Base-by-base conservation (phyloP, 345 rosid genomes). In the Adansonia digitata region DNA sequence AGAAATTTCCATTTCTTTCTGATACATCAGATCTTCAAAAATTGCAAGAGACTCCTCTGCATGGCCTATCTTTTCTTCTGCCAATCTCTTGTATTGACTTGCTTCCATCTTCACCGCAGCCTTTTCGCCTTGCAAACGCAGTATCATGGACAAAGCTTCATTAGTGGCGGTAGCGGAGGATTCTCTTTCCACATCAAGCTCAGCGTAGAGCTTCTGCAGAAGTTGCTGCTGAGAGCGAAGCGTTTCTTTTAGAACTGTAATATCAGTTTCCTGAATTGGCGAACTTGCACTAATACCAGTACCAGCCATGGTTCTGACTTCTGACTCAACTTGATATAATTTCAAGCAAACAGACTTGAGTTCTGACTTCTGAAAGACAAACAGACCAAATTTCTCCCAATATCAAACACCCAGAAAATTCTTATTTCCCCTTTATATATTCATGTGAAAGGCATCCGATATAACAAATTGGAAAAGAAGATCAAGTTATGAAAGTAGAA, bases 141-240 rank as follows among this genome's bases (percentile, higher is more conserved):
- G 77, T 7, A 94, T 94, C 98, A 92, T 91, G 0, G 97, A 90
- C 26, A 94, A 77, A 18, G 98, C 95, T 55, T 94, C 98, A 22
- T 86, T 88, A 2, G 93, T 86, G 1, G 98, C 98, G 0, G 89
- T 77, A 1, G 92, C 76, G 2, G 97, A 83, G 7, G 97, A 86
- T 79, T 94, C 98, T n/a, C 98, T 85, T 82, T 94, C 98, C 14
- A 76, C 89, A 78, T 94, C 98, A 45, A 94, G 72, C 51, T 94
- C 98, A 0, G 39, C 45, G 26, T 82, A 82, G 39, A 91, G 89
- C 72, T 84, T 82, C 55, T 86, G 98, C 73, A 94, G 89, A 80
- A 94, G 93, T 52, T 86, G 91, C 20, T 90, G 95, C 49, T 94
- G 97, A 35, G 88, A 85, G 63, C 71, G 74, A 67, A 94, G 83